Base-by-base conservation (phyloP, 2,329 filamentous ascomycete species). In the Aschersonia sp. region DNA sequence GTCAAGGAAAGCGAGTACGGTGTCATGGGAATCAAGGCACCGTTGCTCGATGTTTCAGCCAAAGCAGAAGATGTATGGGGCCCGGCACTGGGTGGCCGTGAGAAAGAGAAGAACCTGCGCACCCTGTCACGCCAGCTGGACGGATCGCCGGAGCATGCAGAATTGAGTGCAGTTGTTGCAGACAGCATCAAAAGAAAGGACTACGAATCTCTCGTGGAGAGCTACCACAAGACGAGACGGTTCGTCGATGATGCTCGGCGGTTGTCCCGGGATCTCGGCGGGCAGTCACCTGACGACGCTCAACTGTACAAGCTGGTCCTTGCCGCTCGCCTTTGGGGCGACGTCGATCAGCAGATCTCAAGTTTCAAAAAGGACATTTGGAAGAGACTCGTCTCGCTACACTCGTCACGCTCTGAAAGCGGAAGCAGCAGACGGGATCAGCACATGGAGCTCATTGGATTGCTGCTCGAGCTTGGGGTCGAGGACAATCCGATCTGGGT, bases 61-160 rank as follows among this genome's bases (percentile, higher is more conserved):
- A 96, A 96, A 64, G 92, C 90, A 0, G 88, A 97, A 63, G 92
- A 98, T 58, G 85, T 98, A 7, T 98, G 94, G 89, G 92, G 92
- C 0, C 92, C 92, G 2, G 90, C 92, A 1, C 66, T 98, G 39
- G 87, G 88, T 45, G 92, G 92, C 4, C 80, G 87, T 31, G 89
- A 97, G 57, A 88, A 90, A 59, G 92, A 97, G 58, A 85, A 89
- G 59, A 83, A 83, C 52, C 71, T 98, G 48, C 94, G 89, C 62
- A 75, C 78, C 0, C 79, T 96, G 7, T 73, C 88, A 29, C 75
- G 76, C 7, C 81, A 83, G 11, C 73, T 98, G 44, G 84, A 92
- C 52, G 80, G 80, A 52, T 85, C 92, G 61, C 83, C 81, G 51
- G 83, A 85, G 35, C 79, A 92, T 45, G 85, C 96, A 54, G 87